phyloP scores from a whole-genome alignment of 1,284 basidiomycete genomes.

The Cutaneotrichosporon sp. region DNA sequence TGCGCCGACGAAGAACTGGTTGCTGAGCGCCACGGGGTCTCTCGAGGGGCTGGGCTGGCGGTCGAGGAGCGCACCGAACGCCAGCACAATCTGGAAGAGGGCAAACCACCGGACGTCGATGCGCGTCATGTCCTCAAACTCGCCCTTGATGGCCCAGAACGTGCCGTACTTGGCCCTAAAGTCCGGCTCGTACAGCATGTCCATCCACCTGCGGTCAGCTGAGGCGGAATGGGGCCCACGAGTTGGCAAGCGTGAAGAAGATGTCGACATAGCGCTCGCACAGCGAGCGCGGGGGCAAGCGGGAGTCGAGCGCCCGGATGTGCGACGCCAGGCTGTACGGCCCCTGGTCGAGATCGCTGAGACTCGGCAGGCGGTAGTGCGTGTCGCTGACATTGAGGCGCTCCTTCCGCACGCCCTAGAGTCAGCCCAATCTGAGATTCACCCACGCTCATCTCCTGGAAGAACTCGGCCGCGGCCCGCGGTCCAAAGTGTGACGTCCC shows the following conservation, averaged over 20 bases:
- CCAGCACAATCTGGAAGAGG: conserved; percentile 37
- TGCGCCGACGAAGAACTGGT: conserved; percentile 29
- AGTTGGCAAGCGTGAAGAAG: conserved; percentile 36
- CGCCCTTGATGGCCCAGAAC: conserved; percentile 32
- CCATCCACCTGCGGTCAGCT: conserved; percentile 27
- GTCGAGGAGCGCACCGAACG: conserved; percentile 37
- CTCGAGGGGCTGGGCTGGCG: conserved; percentile 12
- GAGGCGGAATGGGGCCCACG: conserved; percentile 17
- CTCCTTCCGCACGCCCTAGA: conserved; percentile 8
- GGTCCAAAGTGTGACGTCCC: conserved; percentile 38
- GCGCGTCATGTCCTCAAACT: conserved; percentile 29
- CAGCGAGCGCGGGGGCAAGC: conserved; percentile 28
- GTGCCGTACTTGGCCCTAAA: conserved; percentile 30
- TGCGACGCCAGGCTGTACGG: conserved; percentile 22
- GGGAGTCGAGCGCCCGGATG: conserved; percentile 27
- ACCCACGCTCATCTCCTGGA: conserved; percentile 23
- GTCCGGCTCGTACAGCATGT: conserved; percentile 37
- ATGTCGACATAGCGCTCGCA: conserved; percentile 30
- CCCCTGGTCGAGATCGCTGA: conserved; percentile 15
- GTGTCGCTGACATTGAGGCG: conserved; percentile 24
- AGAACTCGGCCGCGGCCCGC: conserved; percentile 28
- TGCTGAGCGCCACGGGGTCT: conserved; percentile 29
- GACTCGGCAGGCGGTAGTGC: conserved; percentile 14
- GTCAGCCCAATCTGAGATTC: not conserved
- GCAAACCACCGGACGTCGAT: conserved; percentile 40